These are phyloP conservation scores for Aspergillus sergii DNA, from an alignment of 2,329 filamentous ascomycete genomes.

Conservation along the genomic window DNA sequence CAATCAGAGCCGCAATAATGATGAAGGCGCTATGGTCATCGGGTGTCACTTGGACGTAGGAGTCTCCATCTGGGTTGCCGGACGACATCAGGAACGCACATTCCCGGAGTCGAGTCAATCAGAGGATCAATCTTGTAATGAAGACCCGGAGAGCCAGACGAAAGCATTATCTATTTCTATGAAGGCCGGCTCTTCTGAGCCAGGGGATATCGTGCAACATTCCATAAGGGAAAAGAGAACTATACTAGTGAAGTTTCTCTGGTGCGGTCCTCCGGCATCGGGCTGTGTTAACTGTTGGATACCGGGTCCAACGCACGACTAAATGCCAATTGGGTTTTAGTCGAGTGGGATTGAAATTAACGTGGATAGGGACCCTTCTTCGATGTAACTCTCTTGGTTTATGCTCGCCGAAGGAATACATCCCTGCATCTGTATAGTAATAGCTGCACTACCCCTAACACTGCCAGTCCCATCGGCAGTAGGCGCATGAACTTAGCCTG, in stretches of 20 bases:
- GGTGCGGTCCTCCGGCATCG: background rate
- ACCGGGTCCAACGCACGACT: too few relatives aligned
- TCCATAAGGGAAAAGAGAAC: background rate
- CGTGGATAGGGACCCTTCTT: background rate
- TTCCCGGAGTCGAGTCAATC: background rate
- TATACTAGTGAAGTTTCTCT: background rate
- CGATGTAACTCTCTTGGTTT: background rate
- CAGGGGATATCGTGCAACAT: background rate
- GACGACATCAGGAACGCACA: constrained; percentile 1
- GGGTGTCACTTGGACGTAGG: constrained; percentile 1
- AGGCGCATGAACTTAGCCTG: too few relatives aligned
- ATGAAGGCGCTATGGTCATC: constrained; percentile 2
- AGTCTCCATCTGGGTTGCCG: background rate
- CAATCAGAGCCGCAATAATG: background rate
- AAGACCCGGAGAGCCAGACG: background rate
- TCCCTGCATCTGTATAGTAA: background rate
- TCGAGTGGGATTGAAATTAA: background rate
- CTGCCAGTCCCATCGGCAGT: background rate
- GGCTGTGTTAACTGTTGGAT: background rate
- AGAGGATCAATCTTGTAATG: background rate
- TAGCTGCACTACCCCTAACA: background rate
- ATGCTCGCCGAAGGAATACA: background rate
- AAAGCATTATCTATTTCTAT: background rate
- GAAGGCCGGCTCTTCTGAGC: background rate
- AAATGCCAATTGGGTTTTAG: too few relatives aligned